A percentile compares a stretch with the other conserved stretches of the same genome.
Evolutionary conservation across 257 asterid species (phyloP).

Genomic region (Jasminum sambac): DNA sequence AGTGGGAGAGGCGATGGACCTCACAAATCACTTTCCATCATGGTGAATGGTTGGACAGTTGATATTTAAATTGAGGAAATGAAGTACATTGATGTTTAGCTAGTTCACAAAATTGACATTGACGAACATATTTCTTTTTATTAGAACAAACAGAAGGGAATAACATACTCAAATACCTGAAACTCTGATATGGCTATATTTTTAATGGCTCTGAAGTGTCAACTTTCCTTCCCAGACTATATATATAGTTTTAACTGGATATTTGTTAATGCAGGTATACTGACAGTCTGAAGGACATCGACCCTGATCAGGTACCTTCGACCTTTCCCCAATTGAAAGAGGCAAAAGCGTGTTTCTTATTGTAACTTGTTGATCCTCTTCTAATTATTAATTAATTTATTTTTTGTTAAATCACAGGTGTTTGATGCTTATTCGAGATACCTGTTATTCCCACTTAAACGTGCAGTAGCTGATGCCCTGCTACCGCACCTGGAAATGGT

Average conservation of each 20-base stretch:
- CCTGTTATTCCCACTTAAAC: constrained; percentile 87
- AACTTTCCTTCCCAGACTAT: constrained; percentile 12
- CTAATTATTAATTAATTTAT: neutral
- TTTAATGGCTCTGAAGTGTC: neutral
- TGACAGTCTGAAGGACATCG: constrained; percentile 64
- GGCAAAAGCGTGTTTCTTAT: neutral
- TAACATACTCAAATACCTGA: no score
- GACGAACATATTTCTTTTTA: no score
- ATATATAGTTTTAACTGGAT: constrained; percentile 19
- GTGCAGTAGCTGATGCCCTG: constrained; percentile 93
- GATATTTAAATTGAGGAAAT: no score
- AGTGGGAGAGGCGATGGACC: no score
- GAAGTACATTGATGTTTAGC: no score
- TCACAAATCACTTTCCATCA: no score
- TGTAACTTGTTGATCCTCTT: neutral
- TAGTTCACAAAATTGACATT: no score
- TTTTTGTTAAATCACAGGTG: constrained; percentile 69
- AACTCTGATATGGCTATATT: neutral
- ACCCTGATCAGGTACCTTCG: constrained; percentile 72
- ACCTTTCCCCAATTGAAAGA: constrained; percentile 4
- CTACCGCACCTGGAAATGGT: constrained; percentile 80
- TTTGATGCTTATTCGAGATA: constrained; percentile 97
- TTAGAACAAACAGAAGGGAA: no score
- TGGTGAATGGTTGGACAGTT: no score
- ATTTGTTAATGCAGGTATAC: constrained; percentile 70